Evolutionary conservation across 352 stramenopile genomes (phyloP).

Genomic region (Pythium grandisporangium): DNA sequence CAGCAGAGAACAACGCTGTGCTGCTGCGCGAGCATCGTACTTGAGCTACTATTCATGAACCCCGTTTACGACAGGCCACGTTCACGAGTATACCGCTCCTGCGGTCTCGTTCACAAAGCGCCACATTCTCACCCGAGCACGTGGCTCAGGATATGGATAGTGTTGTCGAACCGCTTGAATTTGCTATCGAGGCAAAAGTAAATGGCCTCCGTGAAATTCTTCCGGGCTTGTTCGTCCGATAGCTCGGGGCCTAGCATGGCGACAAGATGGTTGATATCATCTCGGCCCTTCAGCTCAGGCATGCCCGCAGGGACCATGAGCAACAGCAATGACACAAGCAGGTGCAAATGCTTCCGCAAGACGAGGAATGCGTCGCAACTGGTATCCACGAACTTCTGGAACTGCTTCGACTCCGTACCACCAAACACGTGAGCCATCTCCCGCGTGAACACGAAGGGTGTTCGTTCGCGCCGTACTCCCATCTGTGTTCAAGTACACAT

Average conservation of each 20-base stretch:
- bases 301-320: slow-evolving; percentile 86
- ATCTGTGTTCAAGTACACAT: slow-evolving; percentile 20
- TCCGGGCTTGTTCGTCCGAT: slow-evolving; percentile 45
- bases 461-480: slow-evolving; percentile 74
- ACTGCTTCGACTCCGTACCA: slow-evolving; percentile 65
- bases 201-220: slow-evolving; percentile 73
- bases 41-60: no score
- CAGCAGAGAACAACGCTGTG: no score
- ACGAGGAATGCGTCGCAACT: slow-evolving; percentile 67
- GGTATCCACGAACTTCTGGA: slow-evolving; percentile 60
- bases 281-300: slow-evolving; percentile 65
- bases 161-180: slow-evolving; percentile 87
- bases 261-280: slow-evolving; percentile 85
- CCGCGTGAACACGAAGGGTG: slow-evolving; percentile 84
- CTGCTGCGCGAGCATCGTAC: no score
- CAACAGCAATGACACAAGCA: slow-evolving; percentile 73
- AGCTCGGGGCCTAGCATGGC: slow-evolving; percentile 63
- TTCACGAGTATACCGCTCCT: no score
- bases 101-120: no score
- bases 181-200: slow-evolving; percentile 76
- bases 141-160: slow-evolving; percentile 69
- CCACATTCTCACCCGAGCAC: slow-evolving; percentile 26
- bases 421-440: slow-evolving; percentile 85
- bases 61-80: no score
- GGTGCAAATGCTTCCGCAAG: slow-evolving; percentile 80